Evolutionary conservation across 768 basidiomycete species (phyloP), one percentile per base, ranked within the genome.

Genomic region (Brasilioporus rufonigricans): DNA sequence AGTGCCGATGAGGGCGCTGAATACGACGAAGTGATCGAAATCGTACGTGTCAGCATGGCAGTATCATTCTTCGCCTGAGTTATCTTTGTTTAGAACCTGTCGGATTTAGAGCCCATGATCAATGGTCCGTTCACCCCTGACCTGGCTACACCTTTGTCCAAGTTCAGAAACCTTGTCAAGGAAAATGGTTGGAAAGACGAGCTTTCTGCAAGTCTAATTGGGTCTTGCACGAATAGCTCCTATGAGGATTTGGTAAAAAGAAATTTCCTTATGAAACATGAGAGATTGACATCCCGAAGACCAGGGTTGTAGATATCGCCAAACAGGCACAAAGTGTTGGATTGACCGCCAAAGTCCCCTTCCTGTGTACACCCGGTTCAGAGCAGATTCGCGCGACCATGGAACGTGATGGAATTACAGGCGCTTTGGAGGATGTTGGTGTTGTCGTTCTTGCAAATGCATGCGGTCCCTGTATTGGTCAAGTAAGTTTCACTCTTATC

Each of bases 111-210:
- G 65, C 94, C 94, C 7, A 91, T 86, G 50, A 85, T 97, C 61
- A 99, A 98, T 65, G 97, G 97, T 1, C 97, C 97, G 1, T 97
- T 97, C 74, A 99, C 97, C 2, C 97, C 97, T 11, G 97, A 99
- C 74, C 74, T 98, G 41, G 89, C 95, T 3, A 98, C 94, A 0
- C 94, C 96, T 12, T 72, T 99, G 14, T 97, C 95, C 14, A 85
- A 87, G 63, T 98, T 99, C 67, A 86, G 83, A 29, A 65, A 77
- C 5, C 86, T 96, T 68, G 78, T 98, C 19, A 76, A 84, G 68
- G 83, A 87, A 59, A 89, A 93, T 70, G 89, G 89, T 12, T 98
- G 95, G 93, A 93, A 93, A 70, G 91, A 94, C 65, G 88, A 92
- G 69, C 76, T 98, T 48, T 89, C 93, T 12, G 96, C 94, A 23